Percentiles rank a stretch among this genome's conserved stretches.
Evolutionary conservation across 345 rosid species (phyloP).

Genomic region (Brassica juncea): DNA sequence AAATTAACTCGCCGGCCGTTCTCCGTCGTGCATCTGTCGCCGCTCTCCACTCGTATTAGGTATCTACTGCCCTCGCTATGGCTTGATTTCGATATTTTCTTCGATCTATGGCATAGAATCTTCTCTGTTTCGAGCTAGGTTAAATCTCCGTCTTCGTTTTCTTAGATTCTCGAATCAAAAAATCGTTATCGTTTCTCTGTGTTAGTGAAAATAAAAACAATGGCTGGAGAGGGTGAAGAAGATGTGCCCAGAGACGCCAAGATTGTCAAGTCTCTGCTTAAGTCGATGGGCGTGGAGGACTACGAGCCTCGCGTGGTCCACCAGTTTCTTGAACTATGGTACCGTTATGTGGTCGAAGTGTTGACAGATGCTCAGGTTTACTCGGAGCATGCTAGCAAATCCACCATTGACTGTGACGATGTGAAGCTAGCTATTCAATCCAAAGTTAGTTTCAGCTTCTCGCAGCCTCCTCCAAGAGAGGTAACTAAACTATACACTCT

Average conservation of each 20-base stretch:
- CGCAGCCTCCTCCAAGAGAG: slow-evolving; percentile 96
- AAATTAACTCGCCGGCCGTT: neutral
- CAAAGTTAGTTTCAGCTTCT: slow-evolving; percentile 85
- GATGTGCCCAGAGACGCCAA: slow-evolving; percentile 87
- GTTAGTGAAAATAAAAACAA: slow-evolving; percentile 17
- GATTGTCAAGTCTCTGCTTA: slow-evolving; percentile 74
- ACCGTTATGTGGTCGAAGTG: slow-evolving; percentile 80
- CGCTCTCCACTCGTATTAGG: neutral
- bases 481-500: slow-evolving; percentile 33
- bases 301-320: slow-evolving; percentile 86
- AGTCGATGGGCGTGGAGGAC: slow-evolving; percentile 92
- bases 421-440: slow-evolving; percentile 90
- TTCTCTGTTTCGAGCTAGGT: neutral
- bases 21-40: slow-evolving; percentile 7
- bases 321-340: slow-evolving; percentile 92
- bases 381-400: slow-evolving; percentile 85
- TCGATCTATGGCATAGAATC: neutral
- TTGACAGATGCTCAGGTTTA: slow-evolving; percentile 85
- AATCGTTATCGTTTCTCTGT: neutral
- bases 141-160: slow-evolving; percentile 6
- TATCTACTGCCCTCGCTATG: neutral
- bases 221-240: slow-evolving; percentile 63
- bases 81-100: neutral
- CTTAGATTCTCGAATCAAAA: neutral
- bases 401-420: slow-evolving; percentile 79